These are phyloP conservation scores for Diaporthe amygdali DNA, from an alignment of 2,329 filamentous ascomycete species.

Conservation along the genomic window DNA sequence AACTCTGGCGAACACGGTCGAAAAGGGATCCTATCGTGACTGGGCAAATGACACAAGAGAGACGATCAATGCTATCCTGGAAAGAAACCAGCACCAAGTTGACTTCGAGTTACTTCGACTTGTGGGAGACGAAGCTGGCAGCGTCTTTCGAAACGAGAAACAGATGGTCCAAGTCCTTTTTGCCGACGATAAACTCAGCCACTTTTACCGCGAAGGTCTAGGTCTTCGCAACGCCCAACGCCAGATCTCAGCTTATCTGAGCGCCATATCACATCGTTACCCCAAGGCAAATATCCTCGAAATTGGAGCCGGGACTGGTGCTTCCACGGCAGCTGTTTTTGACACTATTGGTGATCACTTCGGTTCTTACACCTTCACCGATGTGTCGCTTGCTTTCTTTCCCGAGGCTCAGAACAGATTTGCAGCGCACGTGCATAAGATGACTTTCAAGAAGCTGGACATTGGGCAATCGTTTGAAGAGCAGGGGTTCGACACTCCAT, in stretches of 20 bases:
- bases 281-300: neutral
- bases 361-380: slow-evolving; percentile 12
- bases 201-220: slow-evolving; percentile 1
- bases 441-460: slow-evolving; percentile 29
- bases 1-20: neutral
- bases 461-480: slow-evolving; percentile 31
- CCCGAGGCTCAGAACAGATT: slow-evolving; percentile 29
- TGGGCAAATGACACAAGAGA: neutral
- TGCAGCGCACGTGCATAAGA: neutral
- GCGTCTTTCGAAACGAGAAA: slow-evolving; percentile 4
- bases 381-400: slow-evolving; percentile 15
- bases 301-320: slow-evolving; percentile 5
- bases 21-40: neutral
- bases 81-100: neutral
- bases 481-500: slow-evolving; percentile 36
- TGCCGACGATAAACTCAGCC: neutral
- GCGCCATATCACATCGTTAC: neutral
- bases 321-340: neutral
- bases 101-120: slow-evolving; percentile 1
- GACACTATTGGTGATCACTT: neutral
- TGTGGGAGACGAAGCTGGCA: neutral
- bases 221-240: slow-evolving; percentile 12
- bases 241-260: neutral
- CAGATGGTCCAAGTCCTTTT: slow-evolving; percentile 15
- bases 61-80: neutral